Base-by-base conservation (phyloP, 768 basidiomycete genomes). In the Obba rivulosa region DNA sequence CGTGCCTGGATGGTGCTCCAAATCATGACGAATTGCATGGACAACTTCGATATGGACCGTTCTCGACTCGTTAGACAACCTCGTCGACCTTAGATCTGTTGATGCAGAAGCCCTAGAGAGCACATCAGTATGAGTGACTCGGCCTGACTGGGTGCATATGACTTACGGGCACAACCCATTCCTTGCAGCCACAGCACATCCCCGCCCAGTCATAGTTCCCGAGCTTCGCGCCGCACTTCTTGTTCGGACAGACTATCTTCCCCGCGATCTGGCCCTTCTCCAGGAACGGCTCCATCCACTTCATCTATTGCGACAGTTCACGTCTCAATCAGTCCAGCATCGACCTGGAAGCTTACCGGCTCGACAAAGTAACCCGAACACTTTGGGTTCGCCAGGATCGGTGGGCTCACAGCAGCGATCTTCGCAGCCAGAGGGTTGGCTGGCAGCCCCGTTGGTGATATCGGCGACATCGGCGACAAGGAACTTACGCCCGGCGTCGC, bases 131-230 rank as follows among this genome's bases (percentile, higher is more conserved):
- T 45, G 14, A 1, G 17, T 17, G 37, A 8, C 28, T 20, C 34
- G 8, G n/a, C 3, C 17, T 47, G 23, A 46, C 37, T 36, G 4
- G 11, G 10, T 14, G 25, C 17, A 14, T 40, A 55, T 17, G 40
- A 69, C 85, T 61, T 56, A 93, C 92, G 38, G 93, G 93, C 8
- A 83, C 85, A 22, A 95, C 88, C 93, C 93, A 97, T 59, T 83
- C 81, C 57, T 85, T 87, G 61, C 93, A 97, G 20, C 89, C 86
- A 62, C 93, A 95, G 58, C 84, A 80, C 23, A 90, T 82, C 0
- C 95, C 95, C 4, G 93, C 92, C 96, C 96, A 99, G 62, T 96
- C 93, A 57, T 84, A 98, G 63, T 90, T 96, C 2, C 96, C 96
- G 16, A 99, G 74, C 69, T 99, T 99, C 21, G 80, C 83, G 2